These are phyloP conservation scores for Dipodascopsis uninucleata DNA, from an alignment of 805 yeast species.

Conservation along the genomic window DNA sequence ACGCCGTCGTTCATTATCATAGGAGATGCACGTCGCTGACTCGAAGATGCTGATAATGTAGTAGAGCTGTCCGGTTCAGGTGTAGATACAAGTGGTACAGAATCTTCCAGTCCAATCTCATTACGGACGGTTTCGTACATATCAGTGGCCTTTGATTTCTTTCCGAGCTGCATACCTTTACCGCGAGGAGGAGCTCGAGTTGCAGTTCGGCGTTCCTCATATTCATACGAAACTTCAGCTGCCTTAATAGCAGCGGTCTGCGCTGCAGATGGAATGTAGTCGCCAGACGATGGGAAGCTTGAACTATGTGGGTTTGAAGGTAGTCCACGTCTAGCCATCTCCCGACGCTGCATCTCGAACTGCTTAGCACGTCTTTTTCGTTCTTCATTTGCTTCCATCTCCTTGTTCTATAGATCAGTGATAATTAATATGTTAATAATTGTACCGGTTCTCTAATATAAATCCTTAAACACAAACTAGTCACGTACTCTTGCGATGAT, in stretches of 20 bases:
- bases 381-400: conserved; percentile 93
- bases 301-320: conserved; percentile 10
- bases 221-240: conserved; percentile 23
- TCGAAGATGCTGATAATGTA: conserved; percentile 6
- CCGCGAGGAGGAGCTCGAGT: conserved; percentile 45
- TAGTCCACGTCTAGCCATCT: conserved; percentile 37
- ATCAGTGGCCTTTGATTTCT: conserved; percentile 39
- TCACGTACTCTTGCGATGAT: conserved; percentile 57
- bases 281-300: conserved; percentile 15
- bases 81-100: conserved; percentile 33
- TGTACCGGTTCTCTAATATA: not conserved
- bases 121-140: conserved; percentile 33
- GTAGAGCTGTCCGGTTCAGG: conserved; percentile 31
- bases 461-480: no score
- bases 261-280: conserved; percentile 21
- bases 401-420: conserved; percentile 69
- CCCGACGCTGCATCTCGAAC: conserved; percentile 54
- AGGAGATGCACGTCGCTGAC: conserved; percentile 10
- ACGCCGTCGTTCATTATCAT: conserved; percentile 61
- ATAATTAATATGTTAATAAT: conserved; percentile 1
- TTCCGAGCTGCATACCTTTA: conserved; percentile 78
- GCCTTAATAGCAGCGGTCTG: conserved; percentile 13
- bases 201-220: conserved; percentile 21
- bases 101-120: conserved; percentile 34
- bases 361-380: conserved; percentile 93